These are phyloP conservation scores for Echium plantagineum DNA, from an alignment of 257 asterid genomes.

Conservation along the genomic window DNA sequence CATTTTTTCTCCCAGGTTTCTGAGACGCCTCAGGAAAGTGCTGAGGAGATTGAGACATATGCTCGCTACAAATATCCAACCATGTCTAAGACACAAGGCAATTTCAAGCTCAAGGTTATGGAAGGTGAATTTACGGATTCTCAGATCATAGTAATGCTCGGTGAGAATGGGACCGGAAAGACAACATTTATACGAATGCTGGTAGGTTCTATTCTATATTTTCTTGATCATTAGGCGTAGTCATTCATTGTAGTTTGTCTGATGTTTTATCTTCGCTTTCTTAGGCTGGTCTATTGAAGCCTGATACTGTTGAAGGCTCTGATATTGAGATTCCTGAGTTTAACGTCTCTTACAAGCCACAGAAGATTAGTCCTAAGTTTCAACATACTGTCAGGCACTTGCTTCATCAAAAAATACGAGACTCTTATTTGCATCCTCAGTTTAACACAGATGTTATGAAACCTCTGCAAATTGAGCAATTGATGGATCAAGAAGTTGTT, in stretches of 20 bases:
- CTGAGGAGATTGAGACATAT: conserved; percentile 81
- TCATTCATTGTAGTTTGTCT: not conserved
- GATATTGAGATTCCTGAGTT: conserved; percentile 88
- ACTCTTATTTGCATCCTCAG: conserved; percentile 88
- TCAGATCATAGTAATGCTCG: conserved; percentile 98
- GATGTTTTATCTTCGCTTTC: conserved; percentile 1
- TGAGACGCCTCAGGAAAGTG: conserved; percentile 86
- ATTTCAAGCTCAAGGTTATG: conserved; percentile 73
- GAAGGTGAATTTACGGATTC: conserved; percentile 99
- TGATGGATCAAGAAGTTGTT: conserved; percentile 93
- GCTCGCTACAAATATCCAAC: conserved; percentile 87
- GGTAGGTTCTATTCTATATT: conserved; percentile 28
- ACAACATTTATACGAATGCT: conserved; percentile 95
- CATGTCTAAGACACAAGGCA: conserved; percentile 90
- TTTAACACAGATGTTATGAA: conserved; percentile 92
- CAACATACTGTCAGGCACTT: conserved; percentile 56
- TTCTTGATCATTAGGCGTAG: conserved; percentile 2
- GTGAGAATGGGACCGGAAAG: conserved; percentile 98
- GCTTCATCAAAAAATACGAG: conserved; percentile 74
- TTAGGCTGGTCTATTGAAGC: conserved; percentile 93
- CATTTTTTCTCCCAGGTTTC: conserved; percentile 54
- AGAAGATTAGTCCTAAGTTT: conserved; percentile 84
- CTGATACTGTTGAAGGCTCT: conserved; percentile 67
- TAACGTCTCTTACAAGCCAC: conserved; percentile 96
- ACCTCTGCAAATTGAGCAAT: conserved; percentile 95